These are phyloP conservation scores for Fonsecaea pugnacius DNA, from an alignment of 2,329 filamentous ascomycete genomes.

Conservation along the genomic window DNA sequence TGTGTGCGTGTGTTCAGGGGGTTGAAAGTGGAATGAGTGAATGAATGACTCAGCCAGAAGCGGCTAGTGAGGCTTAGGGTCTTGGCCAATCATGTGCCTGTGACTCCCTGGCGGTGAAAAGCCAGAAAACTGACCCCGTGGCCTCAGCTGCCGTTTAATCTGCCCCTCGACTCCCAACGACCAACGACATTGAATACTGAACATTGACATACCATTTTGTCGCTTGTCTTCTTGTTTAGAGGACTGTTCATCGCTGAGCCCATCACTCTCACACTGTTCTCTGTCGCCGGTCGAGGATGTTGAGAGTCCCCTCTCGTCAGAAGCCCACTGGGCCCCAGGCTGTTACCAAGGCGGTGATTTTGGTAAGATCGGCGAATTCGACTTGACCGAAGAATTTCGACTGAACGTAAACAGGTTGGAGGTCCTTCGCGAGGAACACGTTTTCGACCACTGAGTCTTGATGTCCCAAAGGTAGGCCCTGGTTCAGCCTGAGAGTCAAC, in stretches of 20 bases:
- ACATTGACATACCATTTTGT: not conserved
- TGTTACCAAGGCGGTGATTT: slow-evolving; percentile 89
- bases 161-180: not conserved
- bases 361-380: slow-evolving; percentile 62
- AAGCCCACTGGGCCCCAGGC: slow-evolving; percentile 51
- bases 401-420: slow-evolving; percentile 70
- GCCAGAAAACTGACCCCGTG: slow-evolving; percentile 23
- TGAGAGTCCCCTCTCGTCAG: slow-evolving; percentile 50
- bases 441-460: slow-evolving; percentile 91
- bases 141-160: slow-evolving; percentile 17
- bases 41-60: slow-evolving; percentile 1
- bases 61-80: slow-evolving; percentile 10
- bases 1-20: not conserved
- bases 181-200: not conserved
- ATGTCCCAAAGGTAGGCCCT: slow-evolving; percentile 80
- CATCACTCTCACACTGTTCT: not conserved
- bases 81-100: slow-evolving; percentile 13
- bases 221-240: not conserved
- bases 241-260: not conserved
- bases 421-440: slow-evolving; percentile 93
- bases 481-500: not conserved
- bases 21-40: not conserved
- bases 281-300: slow-evolving; percentile 41
- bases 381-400: slow-evolving; percentile 32
- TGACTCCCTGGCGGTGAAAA: slow-evolving; percentile 17